Conservation (phyloP, 2,329 filamentous ascomycete genomes). For the Botrytis cinerea region DNA sequence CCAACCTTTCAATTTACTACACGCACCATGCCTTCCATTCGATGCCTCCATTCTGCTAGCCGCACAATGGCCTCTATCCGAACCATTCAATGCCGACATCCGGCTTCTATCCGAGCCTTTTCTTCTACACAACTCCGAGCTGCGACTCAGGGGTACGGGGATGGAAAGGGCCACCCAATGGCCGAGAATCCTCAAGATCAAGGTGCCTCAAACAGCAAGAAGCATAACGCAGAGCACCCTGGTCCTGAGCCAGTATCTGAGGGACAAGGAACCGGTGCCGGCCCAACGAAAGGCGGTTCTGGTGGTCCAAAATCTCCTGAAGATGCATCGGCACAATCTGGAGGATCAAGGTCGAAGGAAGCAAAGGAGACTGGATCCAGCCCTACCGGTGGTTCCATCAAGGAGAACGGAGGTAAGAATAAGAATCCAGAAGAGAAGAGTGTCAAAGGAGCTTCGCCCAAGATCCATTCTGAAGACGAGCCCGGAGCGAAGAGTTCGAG, state of each 20-base stretch:
- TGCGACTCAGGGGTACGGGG: conserved; percentile 45
- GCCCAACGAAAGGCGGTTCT: conserved; percentile 42
- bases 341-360: conserved; percentile 46
- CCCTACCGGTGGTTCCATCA: conserved; percentile 37
- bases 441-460: conserved; percentile 26
- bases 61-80: background rate
- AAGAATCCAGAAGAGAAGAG: background rate
- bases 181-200: conserved; percentile 45
- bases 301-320: conserved; percentile 35
- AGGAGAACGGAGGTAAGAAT: conserved; percentile 36
- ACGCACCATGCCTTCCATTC: conserved; percentile 9
- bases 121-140: conserved; percentile 28
- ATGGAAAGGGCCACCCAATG: conserved; percentile 44
- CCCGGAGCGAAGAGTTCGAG: conserved; percentile 41
- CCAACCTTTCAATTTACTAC: background rate
- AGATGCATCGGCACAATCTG: conserved; percentile 44
- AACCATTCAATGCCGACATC: conserved; percentile 24
- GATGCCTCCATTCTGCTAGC: background rate
- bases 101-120: conserved; percentile 27
- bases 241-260: conserved; percentile 47
- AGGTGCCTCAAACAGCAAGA: conserved; percentile 39
- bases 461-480: conserved; percentile 31
- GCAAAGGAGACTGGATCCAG: conserved; percentile 44
- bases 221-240: conserved; percentile 47
- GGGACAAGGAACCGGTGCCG: conserved; percentile 45